These are phyloP conservation scores for Hyphopichia khmerensis DNA, from an alignment of 1,139 yeast genomes.

Conservation along the genomic window DNA sequence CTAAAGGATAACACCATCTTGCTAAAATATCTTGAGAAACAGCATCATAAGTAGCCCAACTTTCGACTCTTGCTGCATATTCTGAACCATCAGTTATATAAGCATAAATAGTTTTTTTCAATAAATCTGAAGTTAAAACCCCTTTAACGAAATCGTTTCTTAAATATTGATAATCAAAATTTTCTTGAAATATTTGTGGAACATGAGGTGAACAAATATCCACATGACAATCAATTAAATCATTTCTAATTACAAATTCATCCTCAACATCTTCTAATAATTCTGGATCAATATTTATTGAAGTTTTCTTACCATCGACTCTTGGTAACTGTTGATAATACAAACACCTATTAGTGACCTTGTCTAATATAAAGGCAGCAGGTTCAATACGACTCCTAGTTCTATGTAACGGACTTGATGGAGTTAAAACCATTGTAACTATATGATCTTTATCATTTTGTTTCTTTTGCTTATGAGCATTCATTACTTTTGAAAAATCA, in stretches of 20 bases:
- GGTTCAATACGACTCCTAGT: conserved; percentile 78
- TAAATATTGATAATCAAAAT: conserved; percentile 87
- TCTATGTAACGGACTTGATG: conserved; percentile 84
- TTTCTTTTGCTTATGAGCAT: conserved; percentile 70
- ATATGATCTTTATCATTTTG: conserved; percentile 83
- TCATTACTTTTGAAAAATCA: conserved; percentile 71
- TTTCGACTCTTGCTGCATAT: conserved; percentile 92
- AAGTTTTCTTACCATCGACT: conserved; percentile 51
- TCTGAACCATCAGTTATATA: conserved; percentile 68
- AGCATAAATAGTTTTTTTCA: conserved; percentile 88
- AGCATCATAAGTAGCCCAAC: conserved; percentile 90
- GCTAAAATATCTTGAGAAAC: conserved; percentile 87
- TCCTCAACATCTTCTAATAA: conserved; percentile 71
- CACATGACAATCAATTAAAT: conserved; percentile 91
- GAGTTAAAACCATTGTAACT: conserved; percentile 88
- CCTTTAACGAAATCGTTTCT: conserved; percentile 90
- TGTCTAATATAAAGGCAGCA: conserved; percentile 80
- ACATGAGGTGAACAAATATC: conserved; percentile 95
- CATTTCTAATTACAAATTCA: conserved; percentile 80
- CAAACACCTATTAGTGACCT: conserved; percentile 69
- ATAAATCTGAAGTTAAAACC: conserved; percentile 82
- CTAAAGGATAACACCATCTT: conserved; percentile 90
- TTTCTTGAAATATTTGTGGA: conserved; percentile 93
- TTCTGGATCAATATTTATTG: conserved; percentile 80
- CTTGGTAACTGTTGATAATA: conserved; percentile 78